Base-by-base conservation (phyloP, 1,284 basidiomycete species). In the Coriolopsis trogii region DNA sequence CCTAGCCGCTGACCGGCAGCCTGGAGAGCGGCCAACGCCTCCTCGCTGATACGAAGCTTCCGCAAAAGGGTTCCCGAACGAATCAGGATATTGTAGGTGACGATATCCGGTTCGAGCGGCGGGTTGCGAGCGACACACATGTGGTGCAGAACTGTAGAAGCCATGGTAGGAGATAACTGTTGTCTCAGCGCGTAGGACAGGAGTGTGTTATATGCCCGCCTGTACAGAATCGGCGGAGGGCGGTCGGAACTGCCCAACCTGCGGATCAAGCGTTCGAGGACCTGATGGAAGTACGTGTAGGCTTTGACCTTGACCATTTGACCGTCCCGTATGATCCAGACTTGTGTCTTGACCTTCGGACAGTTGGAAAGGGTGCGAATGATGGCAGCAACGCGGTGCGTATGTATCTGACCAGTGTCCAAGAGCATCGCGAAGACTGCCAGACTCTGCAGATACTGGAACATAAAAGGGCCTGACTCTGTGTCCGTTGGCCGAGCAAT, bases 121-220 rank as follows among this genome's bases (percentile, higher is more conserved):
- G 72, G 71, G 3, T 69, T 46, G 20, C 78, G 74, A 4, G 69
- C 50, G 13, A 67, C 59, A 23, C 68, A 68, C 82, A 88, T 86
- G 53, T 87, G 79, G 7, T 76, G 59, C 15, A 89, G 63, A 5
- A 89, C 66, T 8, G 63, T 56, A 6, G 74, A 64, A 0, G 80
- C 85, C 21, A 80, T 68, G 0, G 58, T 49, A 8, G 77, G 68
- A 3, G 83, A 83, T 26, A 76, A 67, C n/a, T 79, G 78, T 56
- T 87, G 75, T 2, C 78, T 78, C 29, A 91, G 72, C 2, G 84
- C 70, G 66, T 89, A 90, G 51, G 84, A 76, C 3, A 91, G 60
- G 23, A 91, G 76, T 0, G 82, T 60, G 63, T 89, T 87, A 68
- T 82, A 87, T 0, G 79, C 70, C 15, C 70, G 66, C 3, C 73